Percentiles rank a stretch among this genome's conserved stretches.
Conservation (phyloP, 2,329 filamentous ascomycete genomes). For the Ophiosphaerella narmari region DNA sequence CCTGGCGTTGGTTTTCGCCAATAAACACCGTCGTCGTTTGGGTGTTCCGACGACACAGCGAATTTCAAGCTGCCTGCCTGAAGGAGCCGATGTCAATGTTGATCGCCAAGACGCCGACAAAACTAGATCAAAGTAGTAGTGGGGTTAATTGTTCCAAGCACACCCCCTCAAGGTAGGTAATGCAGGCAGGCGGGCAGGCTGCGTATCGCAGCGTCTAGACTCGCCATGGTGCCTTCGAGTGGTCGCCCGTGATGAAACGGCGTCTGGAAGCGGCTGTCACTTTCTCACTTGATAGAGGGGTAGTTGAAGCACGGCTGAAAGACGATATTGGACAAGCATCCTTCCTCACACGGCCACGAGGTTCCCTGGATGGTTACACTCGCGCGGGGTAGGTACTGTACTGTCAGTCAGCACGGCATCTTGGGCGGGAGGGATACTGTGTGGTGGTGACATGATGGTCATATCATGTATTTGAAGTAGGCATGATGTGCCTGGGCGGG, state of each 20-base stretch:
- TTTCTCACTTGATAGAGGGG: neutral
- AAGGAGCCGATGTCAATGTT: neutral
- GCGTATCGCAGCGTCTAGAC: conserved; percentile 17
- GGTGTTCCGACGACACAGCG: neutral
- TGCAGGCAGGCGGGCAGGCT: neutral
- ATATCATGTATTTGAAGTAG: neutral
- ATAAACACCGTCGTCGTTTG: neutral
- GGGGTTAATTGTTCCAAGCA: neutral
- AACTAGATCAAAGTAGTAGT: neutral
- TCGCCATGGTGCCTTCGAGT: neutral
- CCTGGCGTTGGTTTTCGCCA: neutral
- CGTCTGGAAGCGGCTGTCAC: conserved; percentile 1
- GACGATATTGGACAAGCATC: conserved; percentile 23
- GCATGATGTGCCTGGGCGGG: neutral
- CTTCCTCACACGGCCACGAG: conserved; percentile 12
- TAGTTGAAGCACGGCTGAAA: conserved; percentile 1
- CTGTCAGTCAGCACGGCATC: conserved; percentile 15
- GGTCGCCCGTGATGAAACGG: neutral
- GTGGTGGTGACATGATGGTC: neutral
- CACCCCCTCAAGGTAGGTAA: conserved; percentile 1
- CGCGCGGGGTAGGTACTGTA: conserved; percentile 20
- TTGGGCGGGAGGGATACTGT: neutral
- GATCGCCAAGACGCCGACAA: neutral
- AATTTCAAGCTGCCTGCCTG: neutral
- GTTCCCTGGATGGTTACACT: conserved; percentile 29